Evolutionary conservation across 2,329 filamentous ascomycete genomes (phyloP).

Genomic region (Exophiala spinifera): DNA sequence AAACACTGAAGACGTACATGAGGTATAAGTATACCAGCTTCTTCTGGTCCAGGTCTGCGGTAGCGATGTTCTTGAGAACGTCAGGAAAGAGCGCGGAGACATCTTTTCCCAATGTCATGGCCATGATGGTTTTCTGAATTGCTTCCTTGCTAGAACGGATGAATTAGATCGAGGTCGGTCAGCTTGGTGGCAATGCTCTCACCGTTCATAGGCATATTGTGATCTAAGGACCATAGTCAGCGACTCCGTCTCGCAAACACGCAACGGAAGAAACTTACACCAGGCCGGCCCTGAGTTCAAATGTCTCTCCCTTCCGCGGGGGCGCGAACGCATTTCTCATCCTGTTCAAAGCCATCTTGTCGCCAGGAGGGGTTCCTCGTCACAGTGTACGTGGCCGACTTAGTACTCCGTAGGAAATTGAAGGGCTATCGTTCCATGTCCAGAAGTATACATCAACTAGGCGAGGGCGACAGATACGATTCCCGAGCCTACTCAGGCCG

Average conservation of each 20-base stretch:
- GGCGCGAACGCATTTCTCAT: conserved; percentile 90
- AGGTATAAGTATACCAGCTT: conserved; percentile 98
- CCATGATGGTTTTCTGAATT: conserved; percentile 99
- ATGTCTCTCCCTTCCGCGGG: conserved; percentile 95
- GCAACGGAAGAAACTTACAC: conserved; percentile 53
- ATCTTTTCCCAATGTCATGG: conserved; percentile 98
- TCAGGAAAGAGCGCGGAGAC: conserved; percentile 96
- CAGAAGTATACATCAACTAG: not conserved
- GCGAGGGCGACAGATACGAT: too few species aligned
- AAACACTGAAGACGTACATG: conserved; percentile 63
- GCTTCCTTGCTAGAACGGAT: conserved; percentile 71
- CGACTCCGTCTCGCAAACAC: conserved; percentile 31
- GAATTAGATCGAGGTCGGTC: conserved; percentile 22
- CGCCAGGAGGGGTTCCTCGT: conserved; percentile 1
- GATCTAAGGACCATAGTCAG: conserved; percentile 57
- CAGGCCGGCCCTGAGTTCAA: conserved; percentile 89
- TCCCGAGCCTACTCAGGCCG: too few species aligned
- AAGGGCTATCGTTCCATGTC: conserved; percentile 23
- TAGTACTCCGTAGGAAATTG: not conserved
- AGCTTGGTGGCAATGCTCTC: conserved; percentile 24
- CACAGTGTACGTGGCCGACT: conserved; percentile 1
- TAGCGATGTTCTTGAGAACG: conserved; percentile 98
- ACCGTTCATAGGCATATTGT: conserved; percentile 96
- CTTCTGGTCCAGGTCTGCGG: conserved; percentile 92
- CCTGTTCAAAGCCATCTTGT: conserved; percentile 85